Percentiles rank a stretch among this genome's conserved stretches.
Conservation (phyloP, 441 rosid species). For the Croton laevigatus region DNA sequence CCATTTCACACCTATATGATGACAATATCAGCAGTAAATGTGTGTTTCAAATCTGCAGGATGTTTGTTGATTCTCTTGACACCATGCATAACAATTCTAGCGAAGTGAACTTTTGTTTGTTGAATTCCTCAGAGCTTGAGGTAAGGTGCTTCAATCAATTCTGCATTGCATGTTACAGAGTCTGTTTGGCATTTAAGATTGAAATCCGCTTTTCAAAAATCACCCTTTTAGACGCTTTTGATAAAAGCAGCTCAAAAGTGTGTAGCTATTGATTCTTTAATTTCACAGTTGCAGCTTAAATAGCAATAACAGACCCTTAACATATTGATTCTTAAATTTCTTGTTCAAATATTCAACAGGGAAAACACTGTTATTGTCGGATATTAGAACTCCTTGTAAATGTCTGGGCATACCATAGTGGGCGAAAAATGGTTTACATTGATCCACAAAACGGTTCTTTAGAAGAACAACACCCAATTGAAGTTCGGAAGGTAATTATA, state of each 20-base stretch:
- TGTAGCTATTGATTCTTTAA: too few relatives aligned
- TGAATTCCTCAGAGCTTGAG: slow-evolving; percentile 74
- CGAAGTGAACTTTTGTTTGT: slow-evolving; percentile 40
- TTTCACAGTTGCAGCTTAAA: not conserved
- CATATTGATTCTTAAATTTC: slow-evolving; percentile 7
- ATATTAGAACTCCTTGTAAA: slow-evolving; percentile 77
- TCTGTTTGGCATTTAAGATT: too few relatives aligned
- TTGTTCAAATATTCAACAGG: slow-evolving; percentile 42
- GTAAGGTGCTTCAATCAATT: slow-evolving; percentile 37
- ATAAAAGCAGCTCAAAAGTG: too few relatives aligned
- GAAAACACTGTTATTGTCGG: slow-evolving; percentile 88
- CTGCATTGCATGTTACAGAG: not conserved
- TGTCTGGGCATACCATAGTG: slow-evolving; percentile 97
- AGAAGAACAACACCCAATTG: slow-evolving; percentile 74
- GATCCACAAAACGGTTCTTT: slow-evolving; percentile 68
- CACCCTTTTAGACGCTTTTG: too few relatives aligned
- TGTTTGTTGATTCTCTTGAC: slow-evolving; percentile 91
- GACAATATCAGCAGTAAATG: not conserved
- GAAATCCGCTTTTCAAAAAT: too few relatives aligned
- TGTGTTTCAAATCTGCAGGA: slow-evolving; percentile 43
- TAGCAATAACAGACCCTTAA: not conserved
- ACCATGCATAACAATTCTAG: slow-evolving; percentile 58
- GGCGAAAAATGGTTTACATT: slow-evolving; percentile 81
- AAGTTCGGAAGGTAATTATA: slow-evolving; percentile 53
- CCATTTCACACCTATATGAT: not conserved